A percentile compares a stretch with the other conserved stretches of the same genome.
phyloP scores from a whole-genome alignment of 106 monocot genomes.

The Narthecium ossifragum region DNA sequence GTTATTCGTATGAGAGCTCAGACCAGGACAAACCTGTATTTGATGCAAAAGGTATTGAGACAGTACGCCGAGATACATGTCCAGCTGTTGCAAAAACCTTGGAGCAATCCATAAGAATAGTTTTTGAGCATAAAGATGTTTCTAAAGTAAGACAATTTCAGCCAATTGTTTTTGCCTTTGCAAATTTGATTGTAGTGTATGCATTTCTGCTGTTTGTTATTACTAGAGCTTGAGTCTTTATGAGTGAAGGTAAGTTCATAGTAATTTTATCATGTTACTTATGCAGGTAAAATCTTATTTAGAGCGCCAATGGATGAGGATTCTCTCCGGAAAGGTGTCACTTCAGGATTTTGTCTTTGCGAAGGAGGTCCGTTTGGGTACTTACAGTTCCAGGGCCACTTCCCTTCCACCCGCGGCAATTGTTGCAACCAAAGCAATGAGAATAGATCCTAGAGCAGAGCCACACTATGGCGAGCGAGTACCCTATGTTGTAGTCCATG shows the following conservation, averaged over 20 bases:
- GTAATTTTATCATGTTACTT: neutral
- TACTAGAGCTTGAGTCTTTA: neutral
- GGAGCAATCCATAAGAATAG: conserved; percentile 69
- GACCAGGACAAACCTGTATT: conserved; percentile 63
- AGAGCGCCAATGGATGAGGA: conserved; percentile 79
- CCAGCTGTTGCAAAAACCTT: conserved; percentile 86
- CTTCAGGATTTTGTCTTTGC: conserved; percentile 95
- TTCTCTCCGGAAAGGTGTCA: conserved; percentile 70
- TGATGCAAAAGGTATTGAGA: conserved; percentile 98
- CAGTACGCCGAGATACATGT: conserved; percentile 90
- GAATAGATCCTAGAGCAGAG: conserved; percentile 58
- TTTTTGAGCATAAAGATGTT: conserved; percentile 73
- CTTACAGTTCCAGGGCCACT: conserved; percentile 55
- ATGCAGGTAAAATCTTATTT: conserved; percentile 75
- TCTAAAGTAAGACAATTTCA: conserved; percentile 38
- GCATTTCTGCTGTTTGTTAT: conserved; percentile 1
- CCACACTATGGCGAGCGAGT: conserved; percentile 80
- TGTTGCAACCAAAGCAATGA: conserved; percentile 80
- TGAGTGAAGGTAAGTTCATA: neutral
- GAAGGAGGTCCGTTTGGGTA: conserved; percentile 89
- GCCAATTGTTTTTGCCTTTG: conserved; percentile 1
- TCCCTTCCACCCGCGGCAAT: conserved; percentile 93
- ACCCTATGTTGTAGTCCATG: conserved; percentile 89
- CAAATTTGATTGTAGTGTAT: neutral
- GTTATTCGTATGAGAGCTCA: conserved; percentile 83